These are phyloP conservation scores for Drosera capensis DNA, from an alignment of 148 eudicot genomes.

Conservation along the genomic window DNA sequence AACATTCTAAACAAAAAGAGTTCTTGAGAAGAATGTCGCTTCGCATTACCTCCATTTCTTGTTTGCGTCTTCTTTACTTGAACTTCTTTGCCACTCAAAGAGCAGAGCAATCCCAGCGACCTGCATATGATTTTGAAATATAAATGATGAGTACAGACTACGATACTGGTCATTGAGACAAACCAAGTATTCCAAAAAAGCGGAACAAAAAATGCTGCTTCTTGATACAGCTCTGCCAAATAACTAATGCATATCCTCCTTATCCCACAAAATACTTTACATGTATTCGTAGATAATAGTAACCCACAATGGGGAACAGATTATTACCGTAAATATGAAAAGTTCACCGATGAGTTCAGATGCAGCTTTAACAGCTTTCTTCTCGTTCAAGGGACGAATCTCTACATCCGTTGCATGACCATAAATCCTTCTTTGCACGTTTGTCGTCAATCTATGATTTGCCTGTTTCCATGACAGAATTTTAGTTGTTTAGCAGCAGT, in stretches of 20 bases:
- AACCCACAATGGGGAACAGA: no score
- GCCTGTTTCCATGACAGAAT: conserved; percentile 25
- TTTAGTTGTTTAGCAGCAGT: not conserved
- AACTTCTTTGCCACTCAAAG: conserved; percentile 79
- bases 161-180: conserved; percentile 2
- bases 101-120: conserved; percentile 77
- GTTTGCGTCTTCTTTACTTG: conserved; percentile 71
- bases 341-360: conserved; percentile 84
- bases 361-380: conserved; percentile 87
- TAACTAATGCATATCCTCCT: no score
- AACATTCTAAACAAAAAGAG: no score
- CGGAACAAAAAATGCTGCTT: no score
- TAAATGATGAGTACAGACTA: no score
- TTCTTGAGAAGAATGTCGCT: no score
- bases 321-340: conserved; percentile 65
- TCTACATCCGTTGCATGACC: conserved; percentile 81
- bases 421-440: conserved; percentile 65
- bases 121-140: no score
- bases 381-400: conserved; percentile 78
- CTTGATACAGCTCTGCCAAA: no score
- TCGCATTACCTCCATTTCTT: conserved; percentile 57
- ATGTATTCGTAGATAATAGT: no score
- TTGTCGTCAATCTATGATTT: conserved; percentile 66
- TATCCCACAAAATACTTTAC: no score
- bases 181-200: not conserved